Percentiles rank a stretch among this genome's conserved stretches.
Conservation (phyloP, 2,329 filamentous ascomycete genomes). For the Dissoconium aciculare region DNA sequence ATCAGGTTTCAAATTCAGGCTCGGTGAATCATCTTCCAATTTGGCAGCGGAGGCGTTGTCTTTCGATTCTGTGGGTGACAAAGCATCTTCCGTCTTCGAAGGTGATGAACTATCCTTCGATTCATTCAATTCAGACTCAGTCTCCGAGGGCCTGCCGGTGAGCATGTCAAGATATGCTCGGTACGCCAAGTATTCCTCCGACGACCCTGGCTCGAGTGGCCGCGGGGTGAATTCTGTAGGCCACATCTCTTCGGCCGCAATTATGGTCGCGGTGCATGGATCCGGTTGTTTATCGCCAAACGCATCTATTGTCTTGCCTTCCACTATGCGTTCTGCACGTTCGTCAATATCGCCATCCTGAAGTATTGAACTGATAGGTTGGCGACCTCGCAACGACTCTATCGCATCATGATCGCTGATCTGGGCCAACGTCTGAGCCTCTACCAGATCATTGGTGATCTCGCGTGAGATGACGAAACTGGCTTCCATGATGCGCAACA, state of each 20-base stretch:
- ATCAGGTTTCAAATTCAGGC: too few species aligned
- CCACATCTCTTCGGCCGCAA: conserved; percentile 39
- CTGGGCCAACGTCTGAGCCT: conserved; percentile 60
- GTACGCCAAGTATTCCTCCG: too few species aligned
- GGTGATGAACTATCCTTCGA: too few species aligned
- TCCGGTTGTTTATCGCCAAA: conserved; percentile 20
- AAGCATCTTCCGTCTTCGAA: too few species aligned
- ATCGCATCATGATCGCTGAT: conserved; percentile 30
- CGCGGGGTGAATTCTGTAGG: too few species aligned
- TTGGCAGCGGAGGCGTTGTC: too few species aligned
- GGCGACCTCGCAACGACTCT: conserved; percentile 29
- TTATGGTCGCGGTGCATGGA: conserved; percentile 36
- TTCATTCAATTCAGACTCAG: too few species aligned
- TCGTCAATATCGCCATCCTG: conserved; percentile 24
- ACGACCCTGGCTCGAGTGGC: too few species aligned
- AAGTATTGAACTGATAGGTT: conserved; percentile 34
- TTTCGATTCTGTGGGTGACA: too few species aligned
- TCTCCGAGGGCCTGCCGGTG: too few species aligned
- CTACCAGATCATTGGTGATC: conserved; percentile 68
- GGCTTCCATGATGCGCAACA: conserved; percentile 78
- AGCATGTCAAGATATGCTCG: too few species aligned
- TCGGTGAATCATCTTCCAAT: too few species aligned
- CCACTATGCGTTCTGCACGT: conserved; percentile 14
- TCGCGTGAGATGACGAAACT: conserved; percentile 86
- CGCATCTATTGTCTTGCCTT: conserved; percentile 22